phyloP scores from a whole-genome alignment of 805 yeast species.

The Zygoascus tannicola region DNA sequence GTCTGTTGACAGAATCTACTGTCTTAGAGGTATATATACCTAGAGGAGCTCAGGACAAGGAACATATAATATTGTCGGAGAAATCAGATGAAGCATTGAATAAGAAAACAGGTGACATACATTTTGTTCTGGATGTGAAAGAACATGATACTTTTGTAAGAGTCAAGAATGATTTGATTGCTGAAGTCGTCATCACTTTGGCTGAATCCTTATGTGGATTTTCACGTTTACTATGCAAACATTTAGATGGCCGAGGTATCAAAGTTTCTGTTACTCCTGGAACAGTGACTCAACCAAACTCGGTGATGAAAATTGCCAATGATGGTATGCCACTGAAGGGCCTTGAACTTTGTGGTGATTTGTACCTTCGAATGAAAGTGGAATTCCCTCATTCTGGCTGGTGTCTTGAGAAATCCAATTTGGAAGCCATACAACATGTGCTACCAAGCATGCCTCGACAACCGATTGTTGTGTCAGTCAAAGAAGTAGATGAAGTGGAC shows the following conservation, averaged over 20 bases:
- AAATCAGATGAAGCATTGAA: conserved; percentile 75
- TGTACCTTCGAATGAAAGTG: conserved; percentile 59
- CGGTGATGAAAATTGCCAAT: conserved; percentile 48
- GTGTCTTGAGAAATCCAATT: conserved; percentile 66
- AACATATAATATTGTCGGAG: conserved; percentile 48
- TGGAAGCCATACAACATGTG: conserved; percentile 19
- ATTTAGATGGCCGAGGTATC: conserved; percentile 71
- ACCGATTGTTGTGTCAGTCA: conserved; percentile 11
- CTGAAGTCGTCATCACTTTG: conserved; percentile 51
- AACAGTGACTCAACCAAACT: conserved; percentile 64
- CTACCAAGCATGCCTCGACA: conserved; percentile 17
- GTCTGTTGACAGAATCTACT: conserved; percentile 54
- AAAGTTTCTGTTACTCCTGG: conserved; percentile 62
- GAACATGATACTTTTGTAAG: conserved; percentile 44
- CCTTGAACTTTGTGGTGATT: conserved; percentile 47
- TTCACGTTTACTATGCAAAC: conserved; percentile 49
- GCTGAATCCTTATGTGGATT: conserved; percentile 85
- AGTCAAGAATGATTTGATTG: conserved; percentile 51
- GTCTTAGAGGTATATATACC: conserved; percentile 68
- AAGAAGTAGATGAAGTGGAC: conserved; percentile 20
- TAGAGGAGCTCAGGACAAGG: conserved; percentile 60
- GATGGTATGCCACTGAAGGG: conserved; percentile 77
- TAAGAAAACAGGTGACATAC: conserved; percentile 66
- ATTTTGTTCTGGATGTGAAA: conserved; percentile 48
- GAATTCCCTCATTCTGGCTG: conserved; percentile 81